Evolutionary conservation across 2,329 filamentous ascomycete species (phyloP).

Genomic region (Fusarium temperatum): DNA sequence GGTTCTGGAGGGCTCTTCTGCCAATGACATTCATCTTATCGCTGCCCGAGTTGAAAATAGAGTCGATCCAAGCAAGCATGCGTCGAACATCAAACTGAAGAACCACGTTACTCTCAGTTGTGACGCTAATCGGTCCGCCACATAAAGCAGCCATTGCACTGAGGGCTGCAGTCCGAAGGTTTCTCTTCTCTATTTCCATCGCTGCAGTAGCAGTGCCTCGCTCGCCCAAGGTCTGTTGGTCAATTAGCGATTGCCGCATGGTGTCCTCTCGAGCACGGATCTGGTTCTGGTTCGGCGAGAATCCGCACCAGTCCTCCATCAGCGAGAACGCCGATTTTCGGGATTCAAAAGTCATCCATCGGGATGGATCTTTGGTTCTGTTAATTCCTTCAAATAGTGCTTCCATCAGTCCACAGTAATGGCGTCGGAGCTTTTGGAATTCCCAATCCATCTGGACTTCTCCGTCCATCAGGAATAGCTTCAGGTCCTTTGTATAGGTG

Average conservation of each 20-base stretch:
- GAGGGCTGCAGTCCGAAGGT: slow-evolving; percentile 86
- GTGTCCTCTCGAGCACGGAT: slow-evolving; percentile 84
- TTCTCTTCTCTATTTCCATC: slow-evolving; percentile 97
- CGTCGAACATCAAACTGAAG: slow-evolving; percentile 91
- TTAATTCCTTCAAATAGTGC: slow-evolving; percentile 93
- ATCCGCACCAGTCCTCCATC: slow-evolving; percentile 99
- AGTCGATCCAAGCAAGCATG: slow-evolving; percentile 94
- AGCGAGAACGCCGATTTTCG: slow-evolving; percentile 93
- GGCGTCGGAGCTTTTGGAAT: slow-evolving; percentile 88
- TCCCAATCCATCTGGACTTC: slow-evolving; percentile 96
- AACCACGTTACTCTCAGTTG: slow-evolving; percentile 85
- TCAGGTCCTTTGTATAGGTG: slow-evolving; percentile 88
- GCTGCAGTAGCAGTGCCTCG: slow-evolving; percentile 83
- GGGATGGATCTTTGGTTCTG: slow-evolving; percentile 80
- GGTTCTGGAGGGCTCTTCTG: slow-evolving; percentile 84
- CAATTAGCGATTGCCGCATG: slow-evolving; percentile 85
- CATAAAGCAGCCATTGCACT: slow-evolving; percentile 97
- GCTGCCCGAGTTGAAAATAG: slow-evolving; percentile 91
- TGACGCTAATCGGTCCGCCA: slow-evolving; percentile 84
- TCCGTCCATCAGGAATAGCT: slow-evolving; percentile 92
- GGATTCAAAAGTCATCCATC: slow-evolving; percentile 98
- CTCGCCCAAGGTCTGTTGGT: slow-evolving; percentile 79
- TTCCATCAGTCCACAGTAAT: slow-evolving; percentile 95
- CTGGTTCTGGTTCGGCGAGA: slow-evolving; percentile 88
- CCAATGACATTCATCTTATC: slow-evolving; percentile 94